Evolutionary conservation across 805 yeast genomes (phyloP), one percentile per base, ranked within the genome.

Genomic region (Kuraishia capsulata): DNA sequence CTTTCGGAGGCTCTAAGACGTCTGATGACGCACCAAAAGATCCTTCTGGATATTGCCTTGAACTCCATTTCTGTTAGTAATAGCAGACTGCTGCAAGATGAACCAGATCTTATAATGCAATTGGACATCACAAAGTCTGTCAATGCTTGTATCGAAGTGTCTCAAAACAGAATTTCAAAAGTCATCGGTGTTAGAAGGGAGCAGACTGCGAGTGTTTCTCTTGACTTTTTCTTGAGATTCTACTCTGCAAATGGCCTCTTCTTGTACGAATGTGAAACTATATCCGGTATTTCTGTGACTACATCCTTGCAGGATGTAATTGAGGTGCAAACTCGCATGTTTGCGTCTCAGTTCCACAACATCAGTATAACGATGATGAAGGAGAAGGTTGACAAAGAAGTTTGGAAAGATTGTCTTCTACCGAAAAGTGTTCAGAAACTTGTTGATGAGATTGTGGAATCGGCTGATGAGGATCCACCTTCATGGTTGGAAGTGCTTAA

Each of bases 211-310:
- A 69, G 65, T 30, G 55, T 79, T 18, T 57, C 80, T 3, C 64
- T 75, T 6, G 69, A 71, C n/a, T 73, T 69, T 45, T 89, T 88
- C 59, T 51, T 85, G 35, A 64, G 77, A 42, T 69, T 86, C 37
- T 86, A 78, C 56, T 65, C 81, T 3, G 62, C 83, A 11, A 76
- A 78, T 40, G 73, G 80, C 0, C 65, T 80, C 18, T 89, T 89
- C 53, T 64, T 88, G 31, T 74, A 73, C 35, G 95, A 87, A 51
- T 85, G 95, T 55, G 97, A 92, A 56, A 67, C 77, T 11, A 72
- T 89, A 4, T 78, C 87, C 4, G 95, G 95, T 0, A 75, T 70
- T 40, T 67, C 73, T 5, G 56, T 70, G 11, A 67, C 76, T 1
- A 66, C 69, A 20, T 78, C 75, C n/a, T 61, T 90, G 21, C 75